Percentiles rank a stretch among this genome's conserved stretches.
Conservation (phyloP, 257 asterid genomes). For the Solanum clarkiae region DNA sequence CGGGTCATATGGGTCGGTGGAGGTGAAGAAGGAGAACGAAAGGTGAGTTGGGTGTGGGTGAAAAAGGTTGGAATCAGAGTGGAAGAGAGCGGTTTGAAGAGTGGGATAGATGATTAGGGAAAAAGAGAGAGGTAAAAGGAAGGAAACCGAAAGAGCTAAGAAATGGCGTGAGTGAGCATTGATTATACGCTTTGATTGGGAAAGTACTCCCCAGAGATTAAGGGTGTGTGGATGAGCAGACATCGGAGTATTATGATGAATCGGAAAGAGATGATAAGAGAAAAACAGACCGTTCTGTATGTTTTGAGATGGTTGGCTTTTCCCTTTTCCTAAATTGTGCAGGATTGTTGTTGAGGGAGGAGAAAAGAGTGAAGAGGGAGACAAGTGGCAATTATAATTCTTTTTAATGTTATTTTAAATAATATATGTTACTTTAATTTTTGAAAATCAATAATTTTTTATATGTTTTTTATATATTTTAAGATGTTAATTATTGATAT, state of each 20-base stretch:
- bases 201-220: slow-evolving; percentile 42
- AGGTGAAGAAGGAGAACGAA: slow-evolving; percentile 10
- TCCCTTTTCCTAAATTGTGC: background rate
- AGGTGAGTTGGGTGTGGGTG: slow-evolving; percentile 5
- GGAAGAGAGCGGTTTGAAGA: slow-evolving; percentile 10
- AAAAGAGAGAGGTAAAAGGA: slow-evolving; percentile 48
- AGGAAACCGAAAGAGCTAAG: slow-evolving; percentile 43
- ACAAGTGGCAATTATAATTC: background rate
- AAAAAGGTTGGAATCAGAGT: slow-evolving; percentile 13
- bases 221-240: slow-evolving; percentile 14
- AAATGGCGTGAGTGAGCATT: slow-evolving; percentile 56
- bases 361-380: background rate
- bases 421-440: too few relatives aligned
- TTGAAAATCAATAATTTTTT: too few relatives aligned
- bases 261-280: background rate
- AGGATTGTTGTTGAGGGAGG: background rate
- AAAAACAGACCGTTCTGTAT: background rate
- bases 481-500: too few relatives aligned
- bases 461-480: too few relatives aligned
- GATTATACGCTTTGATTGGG: slow-evolving; percentile 50
- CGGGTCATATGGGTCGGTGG: slow-evolving; percentile 12
- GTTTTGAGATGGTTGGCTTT: background rate
- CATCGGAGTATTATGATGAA: background rate
- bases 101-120: slow-evolving; percentile 39
- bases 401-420: too few relatives aligned